Conservation (phyloP, 2,329 filamentous ascomycete species). For the Exophiala xenobiotica region DNA sequence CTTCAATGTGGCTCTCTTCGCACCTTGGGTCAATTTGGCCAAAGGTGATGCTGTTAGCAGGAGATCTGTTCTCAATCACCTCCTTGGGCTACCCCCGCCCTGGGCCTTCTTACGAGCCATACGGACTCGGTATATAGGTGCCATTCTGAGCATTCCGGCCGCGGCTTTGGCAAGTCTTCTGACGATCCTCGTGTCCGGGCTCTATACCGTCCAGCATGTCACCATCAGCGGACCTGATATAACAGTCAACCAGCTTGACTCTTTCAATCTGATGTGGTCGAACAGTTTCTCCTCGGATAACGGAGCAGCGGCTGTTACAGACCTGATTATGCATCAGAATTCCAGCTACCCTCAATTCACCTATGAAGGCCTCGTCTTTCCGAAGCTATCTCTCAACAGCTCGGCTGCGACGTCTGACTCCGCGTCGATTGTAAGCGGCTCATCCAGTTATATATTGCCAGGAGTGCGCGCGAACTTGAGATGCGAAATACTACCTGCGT, state of each 20-base stretch:
- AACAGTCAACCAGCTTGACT: slow-evolving; percentile 32
- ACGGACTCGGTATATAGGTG: slow-evolving; percentile 27
- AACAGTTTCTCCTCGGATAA: slow-evolving; percentile 28
- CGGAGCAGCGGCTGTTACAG: slow-evolving; percentile 24
- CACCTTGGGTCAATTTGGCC: slow-evolving; percentile 26
- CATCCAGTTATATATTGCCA: slow-evolving; percentile 13
- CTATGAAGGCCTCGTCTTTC: slow-evolving; percentile 28
- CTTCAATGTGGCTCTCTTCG: slow-evolving; percentile 30
- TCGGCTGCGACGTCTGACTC: slow-evolving; percentile 11
- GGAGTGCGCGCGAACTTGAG: slow-evolving; percentile 24
- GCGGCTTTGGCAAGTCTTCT: slow-evolving; percentile 27
- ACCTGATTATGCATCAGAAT: slow-evolving; percentile 27
- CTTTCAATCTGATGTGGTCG: slow-evolving; percentile 30
- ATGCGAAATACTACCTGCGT: slow-evolving; percentile 20
- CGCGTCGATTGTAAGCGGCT: slow-evolving; percentile 16
- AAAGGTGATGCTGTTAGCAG: slow-evolving; percentile 21
- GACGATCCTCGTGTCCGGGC: slow-evolving; percentile 33
- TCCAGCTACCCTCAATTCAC: slow-evolving; percentile 27
- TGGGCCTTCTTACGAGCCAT: slow-evolving; percentile 23
- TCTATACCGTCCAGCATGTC: slow-evolving; percentile 34
- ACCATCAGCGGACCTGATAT: slow-evolving; percentile 25
- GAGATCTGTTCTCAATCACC: slow-evolving; percentile 26
- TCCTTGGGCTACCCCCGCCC: slow-evolving; percentile 25
- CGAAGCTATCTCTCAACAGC: slow-evolving; percentile 23
- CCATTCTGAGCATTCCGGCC: slow-evolving; percentile 28